These are phyloP conservation scores for Silene vulgaris DNA, from an alignment of 179 eudicot species.

Conservation along the genomic window DNA sequence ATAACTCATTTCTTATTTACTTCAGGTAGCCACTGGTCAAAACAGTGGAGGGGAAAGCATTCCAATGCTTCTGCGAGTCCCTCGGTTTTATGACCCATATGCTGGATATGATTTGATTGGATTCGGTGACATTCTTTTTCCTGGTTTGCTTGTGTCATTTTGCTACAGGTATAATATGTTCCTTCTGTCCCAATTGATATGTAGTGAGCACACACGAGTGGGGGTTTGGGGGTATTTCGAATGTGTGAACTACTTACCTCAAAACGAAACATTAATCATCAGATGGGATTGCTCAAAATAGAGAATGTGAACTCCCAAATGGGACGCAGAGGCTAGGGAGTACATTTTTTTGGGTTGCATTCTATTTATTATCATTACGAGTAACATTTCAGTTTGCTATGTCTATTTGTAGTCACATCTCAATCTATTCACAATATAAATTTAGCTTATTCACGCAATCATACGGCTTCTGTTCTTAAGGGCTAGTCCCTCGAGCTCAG, in stretches of 20 bases:
- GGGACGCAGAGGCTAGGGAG: neutral
- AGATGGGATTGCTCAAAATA: neutral
- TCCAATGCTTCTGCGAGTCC: slow-evolving; percentile 84
- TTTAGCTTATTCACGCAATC: neutral
- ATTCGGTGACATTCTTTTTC: slow-evolving; percentile 89
- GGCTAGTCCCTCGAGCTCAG: neutral
- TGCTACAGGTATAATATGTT: slow-evolving; percentile 49
- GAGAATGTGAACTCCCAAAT: neutral
- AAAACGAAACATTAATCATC: neutral
- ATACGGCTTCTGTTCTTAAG: neutral
- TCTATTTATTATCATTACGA: neutral
- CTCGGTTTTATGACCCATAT: slow-evolving; percentile 74
- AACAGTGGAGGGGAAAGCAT: slow-evolving; percentile 83
- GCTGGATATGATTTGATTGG: slow-evolving; percentile 88
- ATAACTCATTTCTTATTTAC: slow-evolving; percentile 6
- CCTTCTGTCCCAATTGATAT: neutral
- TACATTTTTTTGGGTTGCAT: neutral
- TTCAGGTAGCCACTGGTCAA: slow-evolving; percentile 77
- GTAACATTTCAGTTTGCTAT: neutral
- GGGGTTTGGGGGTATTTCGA: neutral
- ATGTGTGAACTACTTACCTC: neutral
- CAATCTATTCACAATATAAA: neutral
- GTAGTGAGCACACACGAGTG: neutral
- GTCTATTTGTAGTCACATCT: neutral
- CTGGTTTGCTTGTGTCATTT: slow-evolving; percentile 81